Evolutionary conservation across 1,284 basidiomycete genomes (phyloP).

Genomic region (Moniliella sp.): DNA sequence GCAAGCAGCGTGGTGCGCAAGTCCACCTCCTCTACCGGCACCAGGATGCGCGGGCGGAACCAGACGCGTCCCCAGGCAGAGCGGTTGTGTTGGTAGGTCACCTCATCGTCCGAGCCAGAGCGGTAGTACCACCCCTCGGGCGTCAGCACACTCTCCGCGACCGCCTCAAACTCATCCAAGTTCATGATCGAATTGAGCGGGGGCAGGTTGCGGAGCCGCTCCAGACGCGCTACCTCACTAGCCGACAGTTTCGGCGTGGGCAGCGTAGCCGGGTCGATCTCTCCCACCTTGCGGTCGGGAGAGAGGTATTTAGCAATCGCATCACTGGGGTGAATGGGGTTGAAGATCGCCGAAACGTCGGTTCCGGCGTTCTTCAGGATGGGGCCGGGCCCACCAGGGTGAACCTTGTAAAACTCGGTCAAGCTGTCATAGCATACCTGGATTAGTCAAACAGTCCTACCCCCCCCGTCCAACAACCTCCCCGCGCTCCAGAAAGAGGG

Average conservation of each 20-base stretch:
- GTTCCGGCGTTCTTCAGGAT: slow-evolving; percentile 57
- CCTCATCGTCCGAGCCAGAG: slow-evolving; percentile 39
- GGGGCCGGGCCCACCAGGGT: slow-evolving; percentile 58
- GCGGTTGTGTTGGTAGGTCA: slow-evolving; percentile 37
- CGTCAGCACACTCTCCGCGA: slow-evolving; percentile 35
- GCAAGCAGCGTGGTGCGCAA: slow-evolving; percentile 57
- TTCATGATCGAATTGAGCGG: slow-evolving; percentile 49
- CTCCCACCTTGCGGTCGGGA: slow-evolving; percentile 49
- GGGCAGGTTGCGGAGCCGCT: slow-evolving; percentile 38
- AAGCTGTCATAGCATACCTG: slow-evolving; percentile 35
- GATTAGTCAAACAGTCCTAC: no score
- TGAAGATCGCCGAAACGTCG: slow-evolving; percentile 53
- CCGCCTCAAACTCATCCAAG: slow-evolving; percentile 47
- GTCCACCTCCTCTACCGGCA: slow-evolving; percentile 48
- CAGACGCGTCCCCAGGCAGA: slow-evolving; percentile 56
- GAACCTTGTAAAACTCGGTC: slow-evolving; percentile 55
- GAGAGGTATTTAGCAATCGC: slow-evolving; percentile 50
- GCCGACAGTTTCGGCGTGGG: slow-evolving; percentile 47
- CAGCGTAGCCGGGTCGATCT: slow-evolving; percentile 43
- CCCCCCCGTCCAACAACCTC: no score
- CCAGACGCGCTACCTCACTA: slow-evolving; percentile 44
- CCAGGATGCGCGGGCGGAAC: slow-evolving; percentile 59
- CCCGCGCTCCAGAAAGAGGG: no score
- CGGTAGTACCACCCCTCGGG: slow-evolving; percentile 43
- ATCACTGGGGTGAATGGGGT: slow-evolving; percentile 52